A percentile compares a stretch with the other conserved stretches of the same genome.
Evolutionary conservation across 306 rosid genomes (phyloP).

Genomic region (Trichosanthes truncata): DNA sequence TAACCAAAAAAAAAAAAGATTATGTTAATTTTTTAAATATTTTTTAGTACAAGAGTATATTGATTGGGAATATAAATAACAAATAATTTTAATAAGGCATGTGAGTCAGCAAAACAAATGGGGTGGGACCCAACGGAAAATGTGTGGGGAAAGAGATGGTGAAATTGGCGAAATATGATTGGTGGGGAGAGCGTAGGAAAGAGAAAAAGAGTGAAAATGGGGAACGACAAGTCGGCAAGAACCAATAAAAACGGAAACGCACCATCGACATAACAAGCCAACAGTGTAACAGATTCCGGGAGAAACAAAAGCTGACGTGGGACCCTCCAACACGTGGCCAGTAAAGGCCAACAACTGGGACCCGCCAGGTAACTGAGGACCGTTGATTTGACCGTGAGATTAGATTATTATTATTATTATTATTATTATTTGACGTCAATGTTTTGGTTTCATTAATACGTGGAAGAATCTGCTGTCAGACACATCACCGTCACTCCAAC

Average conservation of each 20-base stretch:
- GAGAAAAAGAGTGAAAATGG: not conserved
- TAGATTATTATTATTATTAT: not conserved
- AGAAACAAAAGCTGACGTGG: not conserved
- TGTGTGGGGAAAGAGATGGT: not conserved
- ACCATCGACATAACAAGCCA: not conserved
- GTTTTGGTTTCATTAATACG: not conserved
- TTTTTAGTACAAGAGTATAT: no score
- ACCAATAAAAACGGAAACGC: not conserved
- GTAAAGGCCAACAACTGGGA: not conserved
- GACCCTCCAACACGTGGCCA: not conserved
- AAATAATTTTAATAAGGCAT: no score
- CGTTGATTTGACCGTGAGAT: constrained; percentile 6
- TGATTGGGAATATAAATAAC: no score
- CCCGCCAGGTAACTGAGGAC: not conserved
- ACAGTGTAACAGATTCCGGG: not conserved
- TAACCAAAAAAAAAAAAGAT: no score
- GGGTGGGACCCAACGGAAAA: not conserved
- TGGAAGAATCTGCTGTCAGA: constrained; percentile 13
- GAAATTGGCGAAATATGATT: not conserved
- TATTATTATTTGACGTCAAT: not conserved
- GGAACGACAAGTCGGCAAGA: constrained; percentile 6
- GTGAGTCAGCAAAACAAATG: not conserved
- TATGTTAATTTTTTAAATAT: no score
- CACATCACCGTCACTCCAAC: constrained; percentile 10
- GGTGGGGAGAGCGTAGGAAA: not conserved